phyloP scores from a whole-genome alignment of 108 stramenopile genomes.

The Cyclotella atomus region DNA sequence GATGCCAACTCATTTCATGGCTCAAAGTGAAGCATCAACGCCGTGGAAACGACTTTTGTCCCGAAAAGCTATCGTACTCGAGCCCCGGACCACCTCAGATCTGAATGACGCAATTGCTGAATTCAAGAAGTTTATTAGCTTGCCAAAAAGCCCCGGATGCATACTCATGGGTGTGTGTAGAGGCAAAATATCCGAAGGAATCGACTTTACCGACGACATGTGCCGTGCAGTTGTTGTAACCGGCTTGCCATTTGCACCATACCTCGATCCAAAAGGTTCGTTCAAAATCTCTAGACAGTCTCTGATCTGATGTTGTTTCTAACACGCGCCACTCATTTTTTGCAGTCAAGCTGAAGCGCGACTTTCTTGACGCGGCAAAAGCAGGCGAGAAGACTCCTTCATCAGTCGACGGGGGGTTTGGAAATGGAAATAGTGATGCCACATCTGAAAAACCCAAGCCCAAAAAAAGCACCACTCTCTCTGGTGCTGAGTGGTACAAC shows the following conservation, averaged over 20 bases:
- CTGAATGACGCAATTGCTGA: conserved; percentile 87
- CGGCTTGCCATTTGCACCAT: conserved; percentile 96
- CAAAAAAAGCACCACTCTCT: conserved; percentile 38
- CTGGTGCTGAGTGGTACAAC: conserved; percentile 96
- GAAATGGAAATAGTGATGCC: conserved; percentile 7
- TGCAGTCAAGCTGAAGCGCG: conserved; percentile 93
- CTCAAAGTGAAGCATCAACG: conserved; percentile 36
- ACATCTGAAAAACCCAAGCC: neutral
- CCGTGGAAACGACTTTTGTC: conserved; percentile 80
- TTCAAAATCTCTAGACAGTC: too few species aligned
- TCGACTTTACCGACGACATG: conserved; percentile 94
- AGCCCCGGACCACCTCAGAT: conserved; percentile 82
- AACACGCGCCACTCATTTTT: neutral
- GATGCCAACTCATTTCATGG: conserved; percentile 44
- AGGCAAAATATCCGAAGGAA: conserved; percentile 68
- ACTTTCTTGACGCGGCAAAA: conserved; percentile 87
- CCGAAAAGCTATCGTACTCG: conserved; percentile 77
- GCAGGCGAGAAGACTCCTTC: conserved; percentile 51
- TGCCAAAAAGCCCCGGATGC: conserved; percentile 77
- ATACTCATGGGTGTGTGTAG: conserved; percentile 95
- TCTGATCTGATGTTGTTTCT: too few species aligned
- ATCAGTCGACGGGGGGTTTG: conserved; percentile 79
- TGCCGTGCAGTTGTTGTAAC: conserved; percentile 97
- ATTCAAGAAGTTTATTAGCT: conserved; percentile 81
- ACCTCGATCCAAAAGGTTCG: conserved; percentile 92